Conservation (phyloP, 2,329 filamentous ascomycete genomes). For the Aureobasidium pullulans region DNA sequence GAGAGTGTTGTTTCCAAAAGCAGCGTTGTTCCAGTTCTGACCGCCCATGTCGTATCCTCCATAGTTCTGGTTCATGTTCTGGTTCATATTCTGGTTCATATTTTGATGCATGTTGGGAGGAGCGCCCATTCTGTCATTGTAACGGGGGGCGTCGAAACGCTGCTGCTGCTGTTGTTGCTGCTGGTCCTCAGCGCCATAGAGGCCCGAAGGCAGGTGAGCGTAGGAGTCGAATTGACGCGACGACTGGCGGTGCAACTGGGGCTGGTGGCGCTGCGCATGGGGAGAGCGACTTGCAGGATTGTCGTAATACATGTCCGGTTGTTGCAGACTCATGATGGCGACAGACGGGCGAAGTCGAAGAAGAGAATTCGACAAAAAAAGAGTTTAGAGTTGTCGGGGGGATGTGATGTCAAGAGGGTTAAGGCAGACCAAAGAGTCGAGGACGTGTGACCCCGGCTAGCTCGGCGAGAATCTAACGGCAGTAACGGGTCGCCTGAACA, state of each 20-base stretch:
- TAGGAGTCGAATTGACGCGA: slow-evolving; percentile 66
- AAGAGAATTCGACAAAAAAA: slow-evolving; percentile 3
- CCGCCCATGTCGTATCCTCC: slow-evolving; percentile 60
- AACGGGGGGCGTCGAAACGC: slow-evolving; percentile 46
- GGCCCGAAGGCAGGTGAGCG: slow-evolving; percentile 55
- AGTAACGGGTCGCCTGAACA: slow-evolving; percentile 2
- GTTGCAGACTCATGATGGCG: slow-evolving; percentile 17
- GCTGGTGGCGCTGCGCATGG: slow-evolving; percentile 60
- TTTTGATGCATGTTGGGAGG: slow-evolving; percentile 34
- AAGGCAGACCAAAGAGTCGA: background rate
- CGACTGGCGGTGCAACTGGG: slow-evolving; percentile 59
- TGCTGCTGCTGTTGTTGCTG: slow-evolving; percentile 43
- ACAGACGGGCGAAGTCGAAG: background rate
- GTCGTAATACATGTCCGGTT: slow-evolving; percentile 65
- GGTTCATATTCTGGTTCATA: slow-evolving; percentile 19
- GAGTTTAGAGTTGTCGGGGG: slow-evolving; percentile 12
- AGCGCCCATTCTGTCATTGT: slow-evolving; percentile 53
- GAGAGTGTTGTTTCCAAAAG: slow-evolving; percentile 54
- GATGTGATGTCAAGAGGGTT: slow-evolving; percentile 5
- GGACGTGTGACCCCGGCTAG: slow-evolving; percentile 12
- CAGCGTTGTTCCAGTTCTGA: slow-evolving; percentile 75
- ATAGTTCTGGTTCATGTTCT: slow-evolving; percentile 22
- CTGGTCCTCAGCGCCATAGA: slow-evolving; percentile 65
- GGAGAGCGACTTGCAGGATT: slow-evolving; percentile 64
- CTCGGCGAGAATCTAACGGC: slow-evolving; percentile 5